A percentile compares a stretch with the other conserved stretches of the same genome.
Conservation (phyloP, 2,329 filamentous ascomycete species). For the Gliomastix tumulicola region DNA sequence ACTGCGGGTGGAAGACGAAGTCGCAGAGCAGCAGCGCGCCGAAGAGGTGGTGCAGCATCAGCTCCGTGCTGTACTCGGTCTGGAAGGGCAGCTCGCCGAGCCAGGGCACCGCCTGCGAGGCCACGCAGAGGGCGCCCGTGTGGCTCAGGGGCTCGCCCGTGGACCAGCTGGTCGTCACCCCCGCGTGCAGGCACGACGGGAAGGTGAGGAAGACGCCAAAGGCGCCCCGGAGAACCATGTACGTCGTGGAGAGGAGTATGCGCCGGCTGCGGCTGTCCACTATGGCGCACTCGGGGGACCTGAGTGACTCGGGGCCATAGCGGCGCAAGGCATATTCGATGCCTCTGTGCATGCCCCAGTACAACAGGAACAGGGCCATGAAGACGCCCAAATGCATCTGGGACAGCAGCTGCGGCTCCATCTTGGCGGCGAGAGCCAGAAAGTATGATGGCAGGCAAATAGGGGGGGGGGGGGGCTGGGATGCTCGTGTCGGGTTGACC, state of each 20-base stretch:
- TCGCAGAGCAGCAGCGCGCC: constrained; percentile 13
- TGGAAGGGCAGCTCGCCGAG: constrained; percentile 10
- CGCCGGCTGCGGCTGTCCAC: too few species aligned
- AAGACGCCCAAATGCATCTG: too few species aligned
- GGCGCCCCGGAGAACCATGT: constrained; percentile 9
- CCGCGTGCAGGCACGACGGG: constrained; percentile 11
- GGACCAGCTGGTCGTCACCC: constrained; percentile 11
- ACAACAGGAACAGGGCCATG: constrained; percentile 9
- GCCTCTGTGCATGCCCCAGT: constrained; percentile 11
- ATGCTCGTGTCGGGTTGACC: too few species aligned
- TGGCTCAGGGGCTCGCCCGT: constrained; percentile 9
- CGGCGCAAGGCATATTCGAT: constrained; percentile 9
- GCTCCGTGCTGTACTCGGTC: constrained; percentile 9
- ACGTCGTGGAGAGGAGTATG: constrained; percentile 9
- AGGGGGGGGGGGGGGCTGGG: too few species aligned
- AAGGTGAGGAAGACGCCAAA: not conserved
- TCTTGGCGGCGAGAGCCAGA: too few species aligned
- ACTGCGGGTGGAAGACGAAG: constrained; percentile 8
- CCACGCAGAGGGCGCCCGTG: constrained; percentile 13
- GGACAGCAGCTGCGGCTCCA: too few species aligned
- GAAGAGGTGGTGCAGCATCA: constrained; percentile 15
- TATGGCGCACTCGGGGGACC: too few species aligned
- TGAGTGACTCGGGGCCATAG: too few species aligned
- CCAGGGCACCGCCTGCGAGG: constrained; percentile 14
- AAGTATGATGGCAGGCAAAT: too few species aligned